phyloP scores from a whole-genome alignment of 306 rosid genomes.

The Trifolium subterraneum region DNA sequence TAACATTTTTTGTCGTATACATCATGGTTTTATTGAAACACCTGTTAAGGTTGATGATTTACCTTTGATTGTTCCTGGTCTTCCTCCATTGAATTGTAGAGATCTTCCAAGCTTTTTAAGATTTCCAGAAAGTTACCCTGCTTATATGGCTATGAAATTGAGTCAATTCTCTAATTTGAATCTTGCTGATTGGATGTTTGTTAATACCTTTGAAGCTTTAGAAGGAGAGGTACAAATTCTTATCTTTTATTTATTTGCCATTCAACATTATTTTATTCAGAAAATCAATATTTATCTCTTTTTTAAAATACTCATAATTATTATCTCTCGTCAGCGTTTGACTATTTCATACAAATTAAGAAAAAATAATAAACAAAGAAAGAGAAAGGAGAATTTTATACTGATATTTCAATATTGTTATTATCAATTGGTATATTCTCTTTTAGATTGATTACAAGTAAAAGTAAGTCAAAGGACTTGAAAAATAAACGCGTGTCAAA shows the following conservation, averaged over 20 bases:
- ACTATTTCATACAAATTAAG: no score
- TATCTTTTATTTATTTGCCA: not conserved
- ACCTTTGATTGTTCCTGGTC: constrained; percentile 55
- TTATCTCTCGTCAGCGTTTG: no score
- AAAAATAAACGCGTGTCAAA: no score
- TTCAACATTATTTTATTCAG: no score
- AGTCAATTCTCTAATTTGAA: constrained; percentile 59
- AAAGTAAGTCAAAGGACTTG: no score
- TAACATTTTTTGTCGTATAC: constrained; percentile 49
- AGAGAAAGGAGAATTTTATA: no score
- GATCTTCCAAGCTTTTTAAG: constrained; percentile 62
- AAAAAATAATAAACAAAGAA: no score
- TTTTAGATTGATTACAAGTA: no score
- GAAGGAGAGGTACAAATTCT: constrained; percentile 53
- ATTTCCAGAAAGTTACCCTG: constrained; percentile 63
- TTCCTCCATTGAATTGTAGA: constrained; percentile 51
- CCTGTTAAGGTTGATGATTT: constrained; percentile 41
- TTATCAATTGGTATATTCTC: no score
- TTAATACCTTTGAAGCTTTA: constrained; percentile 59
- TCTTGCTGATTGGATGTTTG: constrained; percentile 60
- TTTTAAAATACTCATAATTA: not conserved
- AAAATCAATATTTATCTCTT: no score
- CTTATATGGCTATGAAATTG: constrained; percentile 67
- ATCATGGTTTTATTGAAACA: constrained; percentile 40
- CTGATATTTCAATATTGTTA: no score